Base-by-base conservation (phyloP, 306 rosid genomes). In the Quercus dentata region DNA sequence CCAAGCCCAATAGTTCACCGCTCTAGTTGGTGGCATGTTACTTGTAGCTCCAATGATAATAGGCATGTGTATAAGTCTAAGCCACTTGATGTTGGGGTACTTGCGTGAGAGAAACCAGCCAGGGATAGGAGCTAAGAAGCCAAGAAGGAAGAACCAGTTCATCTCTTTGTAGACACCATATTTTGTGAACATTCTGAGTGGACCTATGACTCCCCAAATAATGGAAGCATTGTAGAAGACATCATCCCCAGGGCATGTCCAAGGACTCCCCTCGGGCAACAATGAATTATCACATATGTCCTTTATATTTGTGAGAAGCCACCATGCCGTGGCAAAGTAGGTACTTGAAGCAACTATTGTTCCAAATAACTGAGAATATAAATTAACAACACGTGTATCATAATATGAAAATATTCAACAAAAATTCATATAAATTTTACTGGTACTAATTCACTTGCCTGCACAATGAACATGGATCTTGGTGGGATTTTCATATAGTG, bases 401-500 rank as follows among this genome's bases (percentile, higher is more conserved):
- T 54, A 1, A 46, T 35, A 25, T 4, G 12, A 13, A 31, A 31
- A 30, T 33, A 17, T 5, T 56, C 1, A 46, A 28, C 70, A 64
- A 8, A 59, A 51, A 14, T 70, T 78, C 13, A 3, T 18, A 7
- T 4, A 41, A 46, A n/a, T 20, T 54, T 23, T 38, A 38, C 21
- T 38, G 30, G 13, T 3, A 38, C 3, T 51, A 54, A 75, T 23
- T 15, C 5, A 73, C 33, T 17, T 82, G 86, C 94, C 92, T 93
- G 96, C 6, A 63, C 90, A 3, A 87, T 5, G 83, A 89, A 94
- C 97, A 94, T 91, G 51, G 94, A 80, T 55, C 79, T 89, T 17
- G 96, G 97, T 59, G 98, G 94, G 73, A 92, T 88, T 77, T 94
- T 94, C 97, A 90, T 94, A 69, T 94, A 94, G 80, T 92, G 97